Percentiles rank a stretch among this genome's conserved stretches.
phyloP scores from a whole-genome alignment of 2,329 filamentous ascomycete genomes.

The Diaporthe sp. region DNA sequence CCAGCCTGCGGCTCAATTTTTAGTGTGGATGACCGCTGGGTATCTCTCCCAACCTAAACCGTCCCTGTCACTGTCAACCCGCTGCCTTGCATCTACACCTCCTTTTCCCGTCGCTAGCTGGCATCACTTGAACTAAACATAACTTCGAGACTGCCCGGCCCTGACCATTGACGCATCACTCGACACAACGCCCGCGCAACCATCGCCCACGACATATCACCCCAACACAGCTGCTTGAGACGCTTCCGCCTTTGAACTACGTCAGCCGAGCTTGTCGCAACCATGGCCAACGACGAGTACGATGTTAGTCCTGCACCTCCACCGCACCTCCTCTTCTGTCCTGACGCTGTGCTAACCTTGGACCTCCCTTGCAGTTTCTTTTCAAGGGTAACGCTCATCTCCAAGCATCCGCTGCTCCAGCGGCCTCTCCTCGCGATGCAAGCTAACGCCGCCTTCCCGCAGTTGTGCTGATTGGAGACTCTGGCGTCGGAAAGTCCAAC shows the following conservation, averaged over 20 bases:
- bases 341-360: constrained; percentile 49
- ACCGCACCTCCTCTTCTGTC: constrained; percentile 45
- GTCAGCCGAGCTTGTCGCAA: constrained; percentile 55
- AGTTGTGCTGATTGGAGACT: constrained; percentile 99
- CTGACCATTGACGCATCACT: constrained; percentile 23
- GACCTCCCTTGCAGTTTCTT: constrained; percentile 79
- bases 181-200: constrained; percentile 44
- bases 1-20: constrained; percentile 39
- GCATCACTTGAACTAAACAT: constrained; percentile 38
- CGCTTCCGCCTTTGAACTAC: constrained; percentile 41
- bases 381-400: constrained; percentile 84
- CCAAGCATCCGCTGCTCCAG: constrained; percentile 40
- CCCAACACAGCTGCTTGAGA: constrained; percentile 43
- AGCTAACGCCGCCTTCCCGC: constrained; percentile 47
- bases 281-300: constrained; percentile 99
- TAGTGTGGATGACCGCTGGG: constrained; percentile 36
- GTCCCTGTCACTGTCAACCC: constrained; percentile 37
- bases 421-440: constrained; percentile 48
- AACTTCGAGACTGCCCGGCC: constrained; percentile 30
- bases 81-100: constrained; percentile 41
- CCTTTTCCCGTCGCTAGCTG: constrained; percentile 42
- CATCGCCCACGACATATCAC: constrained; percentile 40
- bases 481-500: constrained; percentile 99
- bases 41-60: constrained; percentile 37
- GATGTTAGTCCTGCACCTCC: constrained; percentile 78